A percentile compares a stretch with the other conserved stretches of the same genome.
Conservation (phyloP, 78 protist genomes). For the Ministeria vibrans region DNA sequence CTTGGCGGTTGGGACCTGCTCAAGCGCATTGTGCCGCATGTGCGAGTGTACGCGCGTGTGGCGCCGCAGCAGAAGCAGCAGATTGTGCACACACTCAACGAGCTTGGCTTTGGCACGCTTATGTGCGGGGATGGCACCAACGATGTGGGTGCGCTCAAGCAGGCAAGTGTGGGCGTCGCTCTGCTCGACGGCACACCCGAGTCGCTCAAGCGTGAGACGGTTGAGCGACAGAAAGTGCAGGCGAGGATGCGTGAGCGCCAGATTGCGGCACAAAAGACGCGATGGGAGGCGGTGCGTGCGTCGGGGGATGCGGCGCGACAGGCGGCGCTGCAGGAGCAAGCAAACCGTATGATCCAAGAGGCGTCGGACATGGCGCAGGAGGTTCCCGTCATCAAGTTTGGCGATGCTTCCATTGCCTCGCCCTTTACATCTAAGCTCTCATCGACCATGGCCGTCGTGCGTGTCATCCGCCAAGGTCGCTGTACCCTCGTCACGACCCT, state of each 20-base stretch:
- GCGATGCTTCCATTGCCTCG: slow-evolving; percentile 97
- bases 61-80: slow-evolving; percentile 75
- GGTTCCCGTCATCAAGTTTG: slow-evolving; percentile 48
- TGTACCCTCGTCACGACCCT: slow-evolving; percentile 90
- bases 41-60: slow-evolving; percentile 71
- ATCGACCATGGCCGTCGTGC: slow-evolving; percentile 13
- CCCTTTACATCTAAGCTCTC: slow-evolving; percentile 91
- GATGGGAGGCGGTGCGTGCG: no score
- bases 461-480: slow-evolving; percentile 82
- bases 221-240: not conserved
- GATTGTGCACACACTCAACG: slow-evolving; percentile 35
- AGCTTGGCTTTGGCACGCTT: slow-evolving; percentile 58
- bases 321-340: not conserved
- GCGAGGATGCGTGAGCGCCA: not conserved
- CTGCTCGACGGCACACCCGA: slow-evolving; percentile 1
- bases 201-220: no score
- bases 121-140: slow-evolving; percentile 99
- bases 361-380: slow-evolving; percentile 15
- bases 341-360: not conserved
- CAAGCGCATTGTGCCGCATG: slow-evolving; percentile 10
- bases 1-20: not conserved
- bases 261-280: no score
- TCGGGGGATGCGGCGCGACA: not conserved
- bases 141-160: slow-evolving; percentile 99
- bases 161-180: slow-evolving; percentile 92